Conservation (phyloP, 352 stramenopile species). For the Phytopythium litorale region DNA sequence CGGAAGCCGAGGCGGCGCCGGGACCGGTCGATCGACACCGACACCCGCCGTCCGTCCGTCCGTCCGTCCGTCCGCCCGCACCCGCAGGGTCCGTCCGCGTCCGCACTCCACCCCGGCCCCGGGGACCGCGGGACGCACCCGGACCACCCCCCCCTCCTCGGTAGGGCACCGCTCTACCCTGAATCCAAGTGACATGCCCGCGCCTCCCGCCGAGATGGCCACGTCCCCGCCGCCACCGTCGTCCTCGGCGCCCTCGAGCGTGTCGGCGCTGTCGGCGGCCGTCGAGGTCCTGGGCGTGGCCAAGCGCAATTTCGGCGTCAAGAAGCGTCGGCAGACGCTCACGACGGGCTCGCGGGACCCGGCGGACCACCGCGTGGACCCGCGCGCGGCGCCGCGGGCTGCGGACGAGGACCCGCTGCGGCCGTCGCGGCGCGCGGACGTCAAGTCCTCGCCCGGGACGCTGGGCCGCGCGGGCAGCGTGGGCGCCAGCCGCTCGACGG, state of each 20-base stretch:
- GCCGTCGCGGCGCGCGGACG: conserved; percentile 7
- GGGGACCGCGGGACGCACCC: not conserved
- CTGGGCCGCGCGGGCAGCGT: not conserved
- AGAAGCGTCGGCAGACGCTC: conserved; percentile 22
- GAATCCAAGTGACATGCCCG: conserved; percentile 3
- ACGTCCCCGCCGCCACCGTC: conserved; percentile 23
- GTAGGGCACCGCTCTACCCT: not conserved
- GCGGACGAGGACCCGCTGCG: conserved; percentile 8
- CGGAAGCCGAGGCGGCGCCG: not conserved
- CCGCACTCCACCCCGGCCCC: too few species aligned
- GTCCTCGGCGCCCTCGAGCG: conserved; percentile 18
- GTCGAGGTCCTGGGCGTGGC: conserved; percentile 24
- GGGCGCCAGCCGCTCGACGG: conserved; percentile 6
- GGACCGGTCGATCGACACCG: too few species aligned
- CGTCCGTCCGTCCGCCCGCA: too few species aligned
- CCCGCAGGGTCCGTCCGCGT: too few species aligned
- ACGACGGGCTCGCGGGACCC: conserved; percentile 3
- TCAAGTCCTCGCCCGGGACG: conserved; percentile 5
- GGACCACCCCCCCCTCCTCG: too few species aligned
- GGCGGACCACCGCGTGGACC: too few species aligned
- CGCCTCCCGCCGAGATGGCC: conserved; percentile 10
- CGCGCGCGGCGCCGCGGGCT: too few species aligned
- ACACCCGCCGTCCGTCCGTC: too few species aligned
- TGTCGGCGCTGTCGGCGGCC: conserved; percentile 25
- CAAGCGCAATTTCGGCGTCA: conserved; percentile 25